Evolutionary conservation across 192 early-diverging fungal genomes (phyloP).

Genomic region (Diversispora epigaea): DNA sequence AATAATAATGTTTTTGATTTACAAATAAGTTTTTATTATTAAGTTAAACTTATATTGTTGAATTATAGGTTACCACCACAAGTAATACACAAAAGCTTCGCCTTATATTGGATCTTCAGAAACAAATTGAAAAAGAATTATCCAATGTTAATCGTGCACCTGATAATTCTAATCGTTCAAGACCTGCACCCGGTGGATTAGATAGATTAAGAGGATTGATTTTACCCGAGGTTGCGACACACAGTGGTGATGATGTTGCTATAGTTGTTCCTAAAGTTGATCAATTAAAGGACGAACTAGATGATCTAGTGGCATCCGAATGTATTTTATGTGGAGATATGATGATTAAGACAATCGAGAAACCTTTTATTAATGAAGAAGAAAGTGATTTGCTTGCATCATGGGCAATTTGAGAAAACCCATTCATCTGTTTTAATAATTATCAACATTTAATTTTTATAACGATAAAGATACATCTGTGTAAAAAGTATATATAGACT

Average conservation of each 20-base stretch:
- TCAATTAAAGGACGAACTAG: conserved; percentile 48
- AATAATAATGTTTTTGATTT: background rate
- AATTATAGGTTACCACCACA: conserved; percentile 45
- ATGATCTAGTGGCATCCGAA: conserved; percentile 61
- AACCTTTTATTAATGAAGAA: conserved; percentile 71
- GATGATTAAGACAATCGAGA: conserved; percentile 88
- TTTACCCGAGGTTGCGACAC: conserved; percentile 30
- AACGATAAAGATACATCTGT: background rate
- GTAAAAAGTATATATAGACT: too few relatives aligned
- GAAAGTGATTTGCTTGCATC: conserved; percentile 51
- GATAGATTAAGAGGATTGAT: conserved; percentile 24
- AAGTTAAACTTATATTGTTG: conserved; percentile 35
- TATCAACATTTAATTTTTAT: background rate
- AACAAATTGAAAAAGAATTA: conserved; percentile 55
- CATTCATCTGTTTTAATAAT: background rate
- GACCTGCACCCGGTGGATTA: background rate
- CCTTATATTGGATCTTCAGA: conserved; percentile 59
- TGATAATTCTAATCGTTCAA: background rate
- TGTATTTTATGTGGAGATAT: conserved; percentile 95
- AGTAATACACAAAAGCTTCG: conserved; percentile 45
- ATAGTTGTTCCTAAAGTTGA: conserved; percentile 48
- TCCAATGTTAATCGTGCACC: conserved; percentile 38
- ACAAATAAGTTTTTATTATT: background rate
- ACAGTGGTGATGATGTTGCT: conserved; percentile 47
- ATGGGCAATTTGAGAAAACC: conserved; percentile 62